Percentiles rank a stretch among this genome's conserved stretches.
These are phyloP conservation scores for Pichia sp. DNA, from an alignment of 1,139 yeast genomes.

Conservation along the genomic window DNA sequence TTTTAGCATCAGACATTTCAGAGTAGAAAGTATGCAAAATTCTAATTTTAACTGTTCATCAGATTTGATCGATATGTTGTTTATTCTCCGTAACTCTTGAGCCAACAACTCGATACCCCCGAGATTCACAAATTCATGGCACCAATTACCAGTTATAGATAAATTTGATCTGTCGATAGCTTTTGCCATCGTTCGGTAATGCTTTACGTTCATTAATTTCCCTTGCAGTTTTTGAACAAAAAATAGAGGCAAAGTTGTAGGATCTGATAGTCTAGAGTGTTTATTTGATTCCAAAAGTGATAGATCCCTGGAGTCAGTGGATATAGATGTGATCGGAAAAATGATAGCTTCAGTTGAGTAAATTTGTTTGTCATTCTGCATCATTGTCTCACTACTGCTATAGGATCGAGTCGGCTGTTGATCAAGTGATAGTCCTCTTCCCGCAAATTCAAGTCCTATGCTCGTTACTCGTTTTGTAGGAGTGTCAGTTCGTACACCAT, in stretches of 20 bases:
- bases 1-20: conserved; percentile 46
- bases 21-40: conserved; percentile 44
- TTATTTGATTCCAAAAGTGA: not conserved
- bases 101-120: conserved; percentile 45
- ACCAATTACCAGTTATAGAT: conserved; percentile 44
- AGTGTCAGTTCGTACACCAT: no score
- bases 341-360: no score
- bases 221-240: conserved; percentile 34
- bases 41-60: conserved; percentile 49
- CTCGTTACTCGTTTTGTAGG: no score
- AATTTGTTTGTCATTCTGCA: no score
- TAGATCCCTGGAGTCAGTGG: no score
- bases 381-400: no score
- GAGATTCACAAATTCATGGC: conserved; percentile 40
- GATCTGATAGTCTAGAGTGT: not conserved
- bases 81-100: conserved; percentile 19
- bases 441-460: no score
- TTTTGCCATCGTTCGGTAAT: conserved; percentile 45
- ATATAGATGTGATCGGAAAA: no score
- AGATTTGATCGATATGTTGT: conserved; percentile 26
- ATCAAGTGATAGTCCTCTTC: no score
- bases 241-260: not conserved
- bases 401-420: no score
- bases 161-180: conserved; percentile 37
- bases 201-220: conserved; percentile 39